These are phyloP conservation scores for Blastobotrys proliferans DNA, from an alignment of 1,139 yeast species.

Conservation along the genomic window DNA sequence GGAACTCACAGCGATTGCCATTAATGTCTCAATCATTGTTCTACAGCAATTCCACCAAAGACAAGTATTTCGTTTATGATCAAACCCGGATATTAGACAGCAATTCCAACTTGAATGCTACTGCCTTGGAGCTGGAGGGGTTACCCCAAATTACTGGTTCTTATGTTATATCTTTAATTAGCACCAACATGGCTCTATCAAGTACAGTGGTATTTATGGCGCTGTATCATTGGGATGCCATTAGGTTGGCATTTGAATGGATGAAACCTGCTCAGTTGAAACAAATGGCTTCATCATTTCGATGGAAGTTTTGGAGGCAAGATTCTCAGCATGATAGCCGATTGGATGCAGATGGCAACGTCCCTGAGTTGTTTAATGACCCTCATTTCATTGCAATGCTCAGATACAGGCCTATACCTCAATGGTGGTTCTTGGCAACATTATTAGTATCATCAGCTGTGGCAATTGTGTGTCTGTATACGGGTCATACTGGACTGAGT, in stretches of 20 bases:
- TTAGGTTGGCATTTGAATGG: constrained; percentile 17
- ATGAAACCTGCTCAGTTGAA: constrained; percentile 14
- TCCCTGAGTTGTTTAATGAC: constrained; percentile 44
- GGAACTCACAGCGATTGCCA: constrained; percentile 32
- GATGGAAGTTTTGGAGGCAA: constrained; percentile 18
- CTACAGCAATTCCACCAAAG: constrained; percentile 27
- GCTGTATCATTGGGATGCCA: constrained; percentile 20
- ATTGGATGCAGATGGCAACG: constrained; percentile 28
- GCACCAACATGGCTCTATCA: constrained; percentile 33
- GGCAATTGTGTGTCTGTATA: constrained; percentile 43
- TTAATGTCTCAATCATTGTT: constrained; percentile 31
- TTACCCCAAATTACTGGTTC: constrained; percentile 32
- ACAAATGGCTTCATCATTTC: not conserved
- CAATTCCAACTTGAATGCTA: constrained; percentile 23
- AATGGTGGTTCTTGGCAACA: constrained; percentile 48
- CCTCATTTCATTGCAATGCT: constrained; percentile 55
- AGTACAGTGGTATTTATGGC: constrained; percentile 33
- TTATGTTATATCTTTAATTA: constrained; percentile 30
- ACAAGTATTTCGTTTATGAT: constrained; percentile 26
- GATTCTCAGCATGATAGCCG: constrained; percentile 23
- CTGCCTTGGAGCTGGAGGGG: constrained; percentile 27
- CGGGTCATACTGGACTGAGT: constrained; percentile 44
- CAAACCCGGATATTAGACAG: constrained; percentile 28
- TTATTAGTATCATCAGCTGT: constrained; percentile 44
- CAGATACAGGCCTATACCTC: constrained; percentile 56